These are phyloP conservation scores for Yamadazyma trypodendri DNA, from an alignment of 1,139 yeast species.

Conservation along the genomic window DNA sequence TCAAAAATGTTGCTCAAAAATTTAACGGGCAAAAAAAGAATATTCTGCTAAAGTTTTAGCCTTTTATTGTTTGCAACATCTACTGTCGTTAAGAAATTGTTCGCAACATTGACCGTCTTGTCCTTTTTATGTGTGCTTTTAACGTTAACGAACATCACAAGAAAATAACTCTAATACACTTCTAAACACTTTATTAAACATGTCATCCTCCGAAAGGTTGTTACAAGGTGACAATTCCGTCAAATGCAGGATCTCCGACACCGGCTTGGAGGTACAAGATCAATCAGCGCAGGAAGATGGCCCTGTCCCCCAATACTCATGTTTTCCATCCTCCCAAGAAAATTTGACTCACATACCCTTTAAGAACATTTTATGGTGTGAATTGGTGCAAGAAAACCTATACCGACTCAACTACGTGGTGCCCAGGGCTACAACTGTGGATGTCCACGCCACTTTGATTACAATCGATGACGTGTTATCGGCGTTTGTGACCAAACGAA, in stretches of 20 bases:
- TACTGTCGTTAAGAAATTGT: too few relatives aligned
- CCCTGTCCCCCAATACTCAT: neutral
- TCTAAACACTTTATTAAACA: neutral
- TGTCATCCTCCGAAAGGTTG: slow-evolving; percentile 10
- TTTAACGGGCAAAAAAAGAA: too few relatives aligned
- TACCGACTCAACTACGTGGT: slow-evolving; percentile 23
- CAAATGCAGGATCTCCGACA: slow-evolving; percentile 7
- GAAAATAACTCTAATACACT: too few relatives aligned
- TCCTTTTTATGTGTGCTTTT: too few relatives aligned
- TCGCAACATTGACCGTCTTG: too few relatives aligned
- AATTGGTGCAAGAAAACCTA: slow-evolving; percentile 15
- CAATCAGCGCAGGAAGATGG: slow-evolving; percentile 5
- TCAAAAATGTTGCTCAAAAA: too few relatives aligned
- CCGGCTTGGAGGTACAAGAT: slow-evolving; percentile 6
- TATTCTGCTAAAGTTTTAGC: too few relatives aligned
- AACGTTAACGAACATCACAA: too few relatives aligned
- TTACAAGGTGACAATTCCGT: slow-evolving; percentile 1
- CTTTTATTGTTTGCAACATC: too few relatives aligned
- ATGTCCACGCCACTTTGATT: slow-evolving; percentile 1
- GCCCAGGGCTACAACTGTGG: slow-evolving; percentile 8
- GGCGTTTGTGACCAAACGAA: slow-evolving; percentile 2
- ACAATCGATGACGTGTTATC: slow-evolving; percentile 10
- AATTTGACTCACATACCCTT: slow-evolving; percentile 7
- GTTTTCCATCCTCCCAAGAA: too few relatives aligned
- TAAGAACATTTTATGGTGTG: slow-evolving; percentile 30